phyloP scores from a whole-genome alignment of 176 grass and related monocot species.

The Poa pratensis region DNA sequence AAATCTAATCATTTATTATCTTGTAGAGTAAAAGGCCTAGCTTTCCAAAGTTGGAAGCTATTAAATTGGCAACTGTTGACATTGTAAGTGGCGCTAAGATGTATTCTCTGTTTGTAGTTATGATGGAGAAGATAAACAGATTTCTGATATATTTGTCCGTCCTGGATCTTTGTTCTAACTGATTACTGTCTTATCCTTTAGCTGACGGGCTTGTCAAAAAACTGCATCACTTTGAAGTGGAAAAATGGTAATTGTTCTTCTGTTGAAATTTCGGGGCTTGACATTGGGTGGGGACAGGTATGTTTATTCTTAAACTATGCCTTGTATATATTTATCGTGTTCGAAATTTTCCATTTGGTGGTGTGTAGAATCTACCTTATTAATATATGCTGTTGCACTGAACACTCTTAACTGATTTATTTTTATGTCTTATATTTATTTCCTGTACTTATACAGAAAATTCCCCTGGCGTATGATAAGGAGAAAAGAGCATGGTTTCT shows the following conservation, averaged over 20 bases:
- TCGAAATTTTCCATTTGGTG: not conserved
- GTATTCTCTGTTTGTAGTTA: constrained; percentile 37
- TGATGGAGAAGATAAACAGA: constrained; percentile 23
- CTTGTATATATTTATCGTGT: not conserved
- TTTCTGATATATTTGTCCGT: not conserved
- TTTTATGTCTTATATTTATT: constrained; percentile 18
- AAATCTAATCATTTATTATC: constrained; percentile 21
- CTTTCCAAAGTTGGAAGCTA: constrained; percentile 91
- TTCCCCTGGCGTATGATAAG: constrained; percentile 64
- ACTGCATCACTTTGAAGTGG: constrained; percentile 73
- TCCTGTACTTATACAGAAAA: constrained; percentile 50
- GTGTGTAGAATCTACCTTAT: not conserved
- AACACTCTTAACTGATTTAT: not conserved
- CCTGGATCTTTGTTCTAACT: constrained; percentile 21
- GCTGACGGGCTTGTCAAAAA: constrained; percentile 74
- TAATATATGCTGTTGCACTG: not conserved
- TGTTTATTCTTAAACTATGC: constrained; percentile 26
- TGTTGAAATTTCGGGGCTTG: constrained; percentile 96
- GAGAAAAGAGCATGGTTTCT: constrained; percentile 76
- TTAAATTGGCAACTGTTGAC: constrained; percentile 83
- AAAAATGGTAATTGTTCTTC: constrained; percentile 64
- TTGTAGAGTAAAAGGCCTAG: constrained; percentile 79
- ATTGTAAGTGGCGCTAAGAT: constrained; percentile 66
- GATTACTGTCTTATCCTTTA: constrained; percentile 50
- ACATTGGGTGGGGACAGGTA: constrained; percentile 98